These are phyloP conservation scores for Vigna nakashimae DNA, from an alignment of 306 rosid genomes.

Conservation along the genomic window DNA sequence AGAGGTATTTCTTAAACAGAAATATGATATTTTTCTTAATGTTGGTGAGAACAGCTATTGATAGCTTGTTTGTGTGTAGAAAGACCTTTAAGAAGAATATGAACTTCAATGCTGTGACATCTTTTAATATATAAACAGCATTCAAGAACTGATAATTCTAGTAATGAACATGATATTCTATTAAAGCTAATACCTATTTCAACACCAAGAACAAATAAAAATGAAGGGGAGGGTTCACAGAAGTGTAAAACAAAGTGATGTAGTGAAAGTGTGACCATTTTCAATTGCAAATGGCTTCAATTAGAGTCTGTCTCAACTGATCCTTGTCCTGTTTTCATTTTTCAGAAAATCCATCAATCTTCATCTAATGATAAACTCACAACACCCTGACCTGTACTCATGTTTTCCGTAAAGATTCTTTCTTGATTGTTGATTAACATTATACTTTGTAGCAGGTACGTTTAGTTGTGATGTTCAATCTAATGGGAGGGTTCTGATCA, in stretches of 20 bases:
- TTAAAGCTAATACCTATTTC: neutral
- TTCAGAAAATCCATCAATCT: conserved; percentile 4
- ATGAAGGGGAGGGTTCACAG: neutral
- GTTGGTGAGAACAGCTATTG: conserved; percentile 29
- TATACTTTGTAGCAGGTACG: conserved; percentile 54
- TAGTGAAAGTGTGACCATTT: neutral
- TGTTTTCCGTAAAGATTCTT: conserved; percentile 21
- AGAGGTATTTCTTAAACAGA: too few relatives aligned
- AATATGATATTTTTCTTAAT: neutral
- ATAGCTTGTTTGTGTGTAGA: conserved; percentile 4
- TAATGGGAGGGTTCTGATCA: conserved; percentile 70
- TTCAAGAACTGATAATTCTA: neutral
- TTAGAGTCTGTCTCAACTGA: neutral
- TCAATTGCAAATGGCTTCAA: neutral
- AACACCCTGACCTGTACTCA: conserved; percentile 16
- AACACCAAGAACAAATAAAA: neutral
- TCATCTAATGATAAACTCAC: conserved; percentile 1
- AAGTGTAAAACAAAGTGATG: neutral
- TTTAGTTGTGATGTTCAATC: conserved; percentile 76
- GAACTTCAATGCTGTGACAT: conserved; percentile 3
- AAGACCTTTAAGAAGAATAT: conserved; percentile 7
- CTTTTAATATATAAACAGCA: conserved; percentile 7
- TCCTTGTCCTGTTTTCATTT: neutral
- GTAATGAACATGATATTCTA: neutral
- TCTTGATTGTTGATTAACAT: neutral